phyloP scores from a whole-genome alignment of 495 filamentous ascomycete genomes.

The Tuber indicum region DNA sequence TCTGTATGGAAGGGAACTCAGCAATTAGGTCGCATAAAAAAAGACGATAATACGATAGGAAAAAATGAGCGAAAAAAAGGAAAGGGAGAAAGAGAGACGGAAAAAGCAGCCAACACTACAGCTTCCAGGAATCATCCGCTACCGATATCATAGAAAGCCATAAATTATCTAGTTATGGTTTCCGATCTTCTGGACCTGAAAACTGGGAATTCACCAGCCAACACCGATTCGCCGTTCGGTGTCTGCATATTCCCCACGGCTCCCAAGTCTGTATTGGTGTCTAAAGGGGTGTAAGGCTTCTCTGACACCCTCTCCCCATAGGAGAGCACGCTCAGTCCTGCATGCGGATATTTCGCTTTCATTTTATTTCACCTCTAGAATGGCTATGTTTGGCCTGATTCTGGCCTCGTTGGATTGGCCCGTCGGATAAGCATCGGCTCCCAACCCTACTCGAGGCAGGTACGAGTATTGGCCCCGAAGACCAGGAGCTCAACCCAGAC shows the following conservation, averaged over 20 bases:
- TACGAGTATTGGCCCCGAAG: not conserved
- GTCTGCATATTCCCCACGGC: not conserved
- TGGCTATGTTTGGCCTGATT: not conserved
- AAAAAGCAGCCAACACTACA: not conserved
- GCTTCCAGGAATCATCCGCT: not conserved
- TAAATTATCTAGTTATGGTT: constrained; percentile 1
- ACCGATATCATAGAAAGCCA: not conserved
- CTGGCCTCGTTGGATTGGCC: not conserved
- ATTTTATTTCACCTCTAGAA: not conserved
- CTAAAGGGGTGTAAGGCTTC: not conserved
- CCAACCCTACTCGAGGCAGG: not conserved
- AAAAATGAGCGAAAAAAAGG: not conserved
- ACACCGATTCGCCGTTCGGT: not conserved
- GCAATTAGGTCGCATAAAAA: not conserved
- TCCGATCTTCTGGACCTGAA: not conserved
- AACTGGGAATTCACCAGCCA: not conserved
- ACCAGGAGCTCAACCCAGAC: not conserved
- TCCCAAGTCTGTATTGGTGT: not conserved
- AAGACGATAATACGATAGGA: not conserved
- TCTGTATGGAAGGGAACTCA: not conserved
- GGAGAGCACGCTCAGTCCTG: not conserved
- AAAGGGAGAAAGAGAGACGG: not conserved
- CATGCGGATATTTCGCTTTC: not conserved
- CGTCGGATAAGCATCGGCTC: not conserved
- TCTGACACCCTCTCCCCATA: not conserved